Evolutionary conservation across 495 filamentous ascomycete species (phyloP), one percentile per base, ranked within the genome.

Genomic region (Jackrogersella multiformis): DNA sequence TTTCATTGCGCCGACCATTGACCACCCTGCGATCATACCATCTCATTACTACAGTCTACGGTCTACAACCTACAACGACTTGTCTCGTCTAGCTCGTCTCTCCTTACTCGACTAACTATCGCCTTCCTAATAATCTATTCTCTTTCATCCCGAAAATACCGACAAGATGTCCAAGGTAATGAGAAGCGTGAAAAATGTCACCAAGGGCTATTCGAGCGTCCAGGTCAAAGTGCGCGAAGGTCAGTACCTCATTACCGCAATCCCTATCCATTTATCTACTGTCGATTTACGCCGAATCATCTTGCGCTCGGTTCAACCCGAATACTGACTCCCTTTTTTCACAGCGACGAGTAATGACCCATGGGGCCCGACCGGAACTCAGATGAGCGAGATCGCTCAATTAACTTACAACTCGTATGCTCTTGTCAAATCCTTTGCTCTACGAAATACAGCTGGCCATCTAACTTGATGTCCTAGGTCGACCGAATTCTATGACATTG

Each of bases 161-260:
- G 63, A 67, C 79, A 81, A 79, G 70, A 99, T 98, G 95, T 97
- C 95, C 52, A 95, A 95, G 78, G 94, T 98, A 73, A 92, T 99
- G 69, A 89, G 95, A 77, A 96, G 93, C 75, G 95, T 99, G 69
- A 98, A 97, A 85, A 99, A 99, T 84, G 95, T 99, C 80, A 98
- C 96, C 73, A 98, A 98, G 82, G 96, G 96, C 73, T 99, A 99
- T 78, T 97, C 96, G 21, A 88, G 85, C 65, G 92, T 96, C 74
- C 94, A 99, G 84, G 92, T 98, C 73, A 99, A 97, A 83, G 96
- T 99, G 77, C 92, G 96, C 82, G 97, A 98, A 94, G 94, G 94
- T 97, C 85, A 64, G 90, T 84, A 61, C 64, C n/a, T n/a, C n/a
- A 36, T 15, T 59, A 51, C 57, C 65, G 45, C 18, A 34, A 30